Evolutionary conservation across 1,139 yeast species (phyloP).

Genomic region (Debaryomycetaceae sp.): DNA sequence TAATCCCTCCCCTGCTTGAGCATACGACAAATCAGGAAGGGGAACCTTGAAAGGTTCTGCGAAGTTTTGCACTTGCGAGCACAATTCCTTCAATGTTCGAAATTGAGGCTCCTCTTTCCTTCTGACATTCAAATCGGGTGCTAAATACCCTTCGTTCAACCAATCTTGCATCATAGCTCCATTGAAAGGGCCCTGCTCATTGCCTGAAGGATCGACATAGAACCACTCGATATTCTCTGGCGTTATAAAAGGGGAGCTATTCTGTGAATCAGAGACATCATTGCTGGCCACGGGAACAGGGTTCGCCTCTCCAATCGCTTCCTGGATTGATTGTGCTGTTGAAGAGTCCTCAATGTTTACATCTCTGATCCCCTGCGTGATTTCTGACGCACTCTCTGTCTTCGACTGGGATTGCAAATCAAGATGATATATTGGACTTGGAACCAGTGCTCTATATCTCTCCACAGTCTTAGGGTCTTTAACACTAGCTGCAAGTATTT

Average conservation of each 20-base stretch:
- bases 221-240: constrained; percentile 58
- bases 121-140: constrained; percentile 53
- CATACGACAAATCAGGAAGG: constrained; percentile 31
- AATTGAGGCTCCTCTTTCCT: constrained; percentile 46
- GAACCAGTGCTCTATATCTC: constrained; percentile 28
- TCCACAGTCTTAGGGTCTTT: constrained; percentile 23
- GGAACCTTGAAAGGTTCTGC: constrained; percentile 63
- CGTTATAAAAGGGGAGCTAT: constrained; percentile 8
- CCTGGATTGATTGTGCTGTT: neutral
- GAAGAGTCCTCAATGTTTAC: constrained; percentile 2
- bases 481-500: constrained; percentile 21
- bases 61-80: constrained; percentile 46
- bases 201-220: constrained; percentile 68
- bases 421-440: constrained; percentile 38
- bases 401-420: constrained; percentile 17
- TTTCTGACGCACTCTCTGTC: neutral
- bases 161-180: constrained; percentile 79
- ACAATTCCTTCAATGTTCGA: constrained; percentile 43
- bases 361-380: constrained; percentile 1
- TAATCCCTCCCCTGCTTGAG: neutral
- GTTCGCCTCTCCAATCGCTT: neutral
- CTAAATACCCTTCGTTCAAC: constrained; percentile 63
- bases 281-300: too few relatives aligned
- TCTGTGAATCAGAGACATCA: too few relatives aligned
- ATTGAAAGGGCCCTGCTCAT: constrained; percentile 77